Evolutionary conservation across 495 filamentous ascomycete species (phyloP).

Genomic region (Penicillium lividum): DNA sequence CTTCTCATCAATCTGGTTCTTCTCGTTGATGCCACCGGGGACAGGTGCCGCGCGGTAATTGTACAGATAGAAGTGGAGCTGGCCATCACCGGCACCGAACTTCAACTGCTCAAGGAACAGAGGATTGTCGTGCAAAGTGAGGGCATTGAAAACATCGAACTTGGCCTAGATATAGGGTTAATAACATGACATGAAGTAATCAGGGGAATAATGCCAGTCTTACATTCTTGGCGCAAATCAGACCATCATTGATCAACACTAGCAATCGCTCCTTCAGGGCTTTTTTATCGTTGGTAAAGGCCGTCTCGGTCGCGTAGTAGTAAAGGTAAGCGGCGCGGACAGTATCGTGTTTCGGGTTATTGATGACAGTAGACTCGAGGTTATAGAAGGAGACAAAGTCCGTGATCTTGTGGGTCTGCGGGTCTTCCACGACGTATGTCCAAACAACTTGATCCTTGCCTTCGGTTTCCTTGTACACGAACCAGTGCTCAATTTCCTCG

Average conservation of each 20-base stretch:
- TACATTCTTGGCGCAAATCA: conserved; percentile 83
- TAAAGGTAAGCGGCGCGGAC: conserved; percentile 91
- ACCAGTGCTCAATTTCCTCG: conserved; percentile 85
- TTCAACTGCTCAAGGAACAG: conserved; percentile 91
- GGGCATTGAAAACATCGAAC: conserved; percentile 96
- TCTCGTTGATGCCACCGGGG: conserved; percentile 76
- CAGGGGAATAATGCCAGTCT: background rate
- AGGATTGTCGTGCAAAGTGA: conserved; percentile 89
- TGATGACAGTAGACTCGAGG: conserved; percentile 89
- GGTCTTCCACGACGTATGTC: conserved; percentile 86
- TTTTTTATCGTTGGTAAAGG: conserved; percentile 59
- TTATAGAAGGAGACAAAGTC: conserved; percentile 97
- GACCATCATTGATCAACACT: conserved; percentile 74
- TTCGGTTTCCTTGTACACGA: conserved; percentile 62
- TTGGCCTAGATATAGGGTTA: conserved; percentile 47
- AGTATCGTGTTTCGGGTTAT: conserved; percentile 69
- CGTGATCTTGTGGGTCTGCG: conserved; percentile 74
- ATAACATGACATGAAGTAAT: background rate
- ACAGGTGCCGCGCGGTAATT: conserved; percentile 88
- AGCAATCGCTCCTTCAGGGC: conserved; percentile 73
- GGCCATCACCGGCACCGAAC: conserved; percentile 90
- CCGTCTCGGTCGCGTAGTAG: conserved; percentile 90
- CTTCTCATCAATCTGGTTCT: conserved; percentile 70
- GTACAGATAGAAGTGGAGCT: conserved; percentile 94
- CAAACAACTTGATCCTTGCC: conserved; percentile 80